Percentiles rank a stretch among this genome's conserved stretches.
These are phyloP conservation scores for Erodium chrysanthum DNA, from an alignment of 441 rosid species.

Conservation along the genomic window DNA sequence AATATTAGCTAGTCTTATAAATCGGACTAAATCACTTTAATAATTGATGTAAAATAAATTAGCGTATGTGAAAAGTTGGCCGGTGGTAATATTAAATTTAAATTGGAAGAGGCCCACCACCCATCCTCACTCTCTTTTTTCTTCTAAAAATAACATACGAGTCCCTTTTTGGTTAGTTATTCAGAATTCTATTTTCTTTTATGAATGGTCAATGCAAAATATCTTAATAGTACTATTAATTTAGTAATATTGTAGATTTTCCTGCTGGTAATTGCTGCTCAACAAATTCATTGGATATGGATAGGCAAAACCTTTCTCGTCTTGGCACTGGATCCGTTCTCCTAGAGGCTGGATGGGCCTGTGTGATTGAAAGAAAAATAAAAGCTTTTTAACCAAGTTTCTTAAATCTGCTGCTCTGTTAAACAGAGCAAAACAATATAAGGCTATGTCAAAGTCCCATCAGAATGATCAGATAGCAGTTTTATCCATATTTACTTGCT, in stretches of 20 bases:
- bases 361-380: not conserved
- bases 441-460: not conserved
- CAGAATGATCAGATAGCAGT: not conserved
- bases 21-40: not conserved
- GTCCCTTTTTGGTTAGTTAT: not conserved
- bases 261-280: not conserved
- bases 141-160: not conserved
- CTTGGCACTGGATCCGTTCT: not conserved
- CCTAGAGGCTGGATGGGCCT: not conserved
- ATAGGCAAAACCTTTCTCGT: not conserved
- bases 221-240: not conserved
- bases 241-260: not conserved
- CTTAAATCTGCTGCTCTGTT: not conserved
- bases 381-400: not conserved
- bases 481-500: not conserved
- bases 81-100: slow-evolving; percentile 9
- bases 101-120: slow-evolving; percentile 5
- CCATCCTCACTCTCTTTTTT: not conserved
- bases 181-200: not conserved
- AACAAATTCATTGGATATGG: not conserved
- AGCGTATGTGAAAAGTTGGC: not conserved
- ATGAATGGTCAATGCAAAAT: not conserved
- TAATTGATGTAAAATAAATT: not conserved
- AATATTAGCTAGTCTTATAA: not conserved
- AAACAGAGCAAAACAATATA: not conserved